These are phyloP conservation scores for Kodamaea sp. DNA, from an alignment of 1,139 yeast genomes.

Conservation along the genomic window DNA sequence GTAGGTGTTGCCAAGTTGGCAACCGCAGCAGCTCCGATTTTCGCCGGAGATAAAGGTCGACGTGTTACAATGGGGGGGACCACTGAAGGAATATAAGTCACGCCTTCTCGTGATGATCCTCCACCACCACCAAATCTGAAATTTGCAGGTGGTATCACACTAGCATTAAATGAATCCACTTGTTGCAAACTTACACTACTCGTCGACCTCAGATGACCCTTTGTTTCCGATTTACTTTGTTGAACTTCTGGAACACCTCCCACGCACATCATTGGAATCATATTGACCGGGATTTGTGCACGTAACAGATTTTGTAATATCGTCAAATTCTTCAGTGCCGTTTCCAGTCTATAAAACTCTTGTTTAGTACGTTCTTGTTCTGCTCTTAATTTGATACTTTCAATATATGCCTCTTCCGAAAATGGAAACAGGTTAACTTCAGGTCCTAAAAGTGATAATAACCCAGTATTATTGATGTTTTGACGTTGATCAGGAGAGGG, in stretches of 20 bases:
- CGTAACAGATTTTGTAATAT: constrained; percentile 59
- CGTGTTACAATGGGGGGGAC: constrained; percentile 20
- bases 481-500: constrained; percentile 3
- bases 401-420: constrained; percentile 59
- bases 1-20: constrained; percentile 47
- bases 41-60: constrained; percentile 63
- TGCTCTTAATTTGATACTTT: constrained; percentile 59
- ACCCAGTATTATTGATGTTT: constrained; percentile 15
- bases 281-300: constrained; percentile 61
- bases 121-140: constrained; percentile 41
- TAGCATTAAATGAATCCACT: constrained; percentile 21
- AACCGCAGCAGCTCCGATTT: constrained; percentile 69
- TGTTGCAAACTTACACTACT: constrained; percentile 13
- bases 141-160: constrained; percentile 34
- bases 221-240: constrained; percentile 1
- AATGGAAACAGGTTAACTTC: constrained; percentile 53
- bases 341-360: constrained; percentile 68
- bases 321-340: constrained; percentile 55
- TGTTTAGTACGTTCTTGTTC: constrained; percentile 87
- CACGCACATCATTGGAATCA: constrained; percentile 64
- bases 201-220: constrained; percentile 3
- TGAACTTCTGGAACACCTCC: constrained; percentile 13
- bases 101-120: constrained; percentile 10
- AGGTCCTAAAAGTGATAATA: constrained; percentile 48
- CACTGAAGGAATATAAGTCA: constrained; percentile 13